Conservation (phyloP, 345 rosid species). For the Citrus glauca region DNA sequence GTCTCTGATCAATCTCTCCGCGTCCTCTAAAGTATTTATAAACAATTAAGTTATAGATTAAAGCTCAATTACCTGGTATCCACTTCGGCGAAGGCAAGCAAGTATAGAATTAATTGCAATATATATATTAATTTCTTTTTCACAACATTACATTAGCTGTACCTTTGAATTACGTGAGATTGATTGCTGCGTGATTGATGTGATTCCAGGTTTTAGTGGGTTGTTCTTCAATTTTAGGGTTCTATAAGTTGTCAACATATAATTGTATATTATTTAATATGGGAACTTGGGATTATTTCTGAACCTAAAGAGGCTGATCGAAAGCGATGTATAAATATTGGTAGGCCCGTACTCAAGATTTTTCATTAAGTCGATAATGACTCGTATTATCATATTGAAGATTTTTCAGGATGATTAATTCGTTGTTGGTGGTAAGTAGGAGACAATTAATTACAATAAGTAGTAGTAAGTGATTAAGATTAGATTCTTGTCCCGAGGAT, state of each 20-base stretch:
- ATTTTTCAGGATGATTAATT: not conserved
- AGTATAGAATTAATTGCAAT: too few relatives aligned
- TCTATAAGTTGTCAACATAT: not conserved
- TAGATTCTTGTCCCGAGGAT: too few relatives aligned
- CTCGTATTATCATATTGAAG: not conserved
- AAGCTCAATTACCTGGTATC: conserved; percentile 1
- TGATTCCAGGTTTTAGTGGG: not conserved
- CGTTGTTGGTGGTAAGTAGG: not conserved
- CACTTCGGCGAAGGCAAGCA: not conserved
- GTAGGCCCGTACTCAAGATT: not conserved
- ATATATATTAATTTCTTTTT: too few relatives aligned
- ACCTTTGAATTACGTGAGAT: too few relatives aligned
- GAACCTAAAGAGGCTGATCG: not conserved
- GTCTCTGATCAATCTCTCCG: not conserved
- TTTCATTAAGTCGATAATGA: not conserved
- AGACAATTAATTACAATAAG: not conserved
- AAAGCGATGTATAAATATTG: not conserved
- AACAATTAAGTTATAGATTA: not conserved
- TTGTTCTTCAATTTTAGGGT: not conserved
- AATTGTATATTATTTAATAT: too few relatives aligned
- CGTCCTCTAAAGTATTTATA: not conserved
- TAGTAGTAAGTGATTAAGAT: too few relatives aligned
- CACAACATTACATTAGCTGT: too few relatives aligned
- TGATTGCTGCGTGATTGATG: too few relatives aligned
- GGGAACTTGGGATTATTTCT: too few relatives aligned